Evolutionary conservation across 495 filamentous ascomycete genomes (phyloP).

Genomic region (Astrocystis sublimbata): DNA sequence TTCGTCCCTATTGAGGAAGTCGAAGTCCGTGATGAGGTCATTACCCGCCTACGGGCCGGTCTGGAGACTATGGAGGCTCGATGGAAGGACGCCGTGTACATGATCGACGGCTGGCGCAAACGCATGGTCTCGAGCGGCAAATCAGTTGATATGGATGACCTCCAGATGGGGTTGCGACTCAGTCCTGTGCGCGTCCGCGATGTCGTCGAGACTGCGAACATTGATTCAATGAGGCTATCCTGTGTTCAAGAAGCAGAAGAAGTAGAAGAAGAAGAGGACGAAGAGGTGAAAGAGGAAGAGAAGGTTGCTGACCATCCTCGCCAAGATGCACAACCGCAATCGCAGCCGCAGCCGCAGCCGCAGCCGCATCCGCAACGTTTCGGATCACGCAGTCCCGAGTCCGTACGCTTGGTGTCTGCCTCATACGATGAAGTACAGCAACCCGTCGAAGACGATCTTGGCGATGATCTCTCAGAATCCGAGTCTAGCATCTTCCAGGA

Average conservation of each 20-base stretch:
- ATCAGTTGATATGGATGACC: conserved; percentile 78
- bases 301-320: not conserved
- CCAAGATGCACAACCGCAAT: conserved; percentile 30
- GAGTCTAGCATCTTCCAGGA: conserved; percentile 53
- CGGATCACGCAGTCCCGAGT: conserved; percentile 27
- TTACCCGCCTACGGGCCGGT: conserved; percentile 72
- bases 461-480: conserved; percentile 45
- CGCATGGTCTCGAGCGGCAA: conserved; percentile 77
- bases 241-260: conserved; percentile 43
- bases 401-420: conserved; percentile 38
- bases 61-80: conserved; percentile 90
- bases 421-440: conserved; percentile 31
- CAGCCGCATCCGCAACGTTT: conserved; percentile 27
- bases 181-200: conserved; percentile 59
- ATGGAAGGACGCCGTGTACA: conserved; percentile 83
- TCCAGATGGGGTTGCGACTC: conserved; percentile 72
- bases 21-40: conserved; percentile 86
- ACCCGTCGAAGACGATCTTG: conserved; percentile 29
- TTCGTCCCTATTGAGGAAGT: conserved; percentile 97
- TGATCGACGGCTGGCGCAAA: conserved; percentile 93
- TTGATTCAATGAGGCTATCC: conserved; percentile 38
- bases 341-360: too few relatives aligned
- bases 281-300: too few relatives aligned
- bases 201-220: conserved; percentile 49
- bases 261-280: conserved; percentile 38